phyloP scores from a whole-genome alignment of 2,329 filamentous ascomycete genomes.

The Phialophora tarda region DNA sequence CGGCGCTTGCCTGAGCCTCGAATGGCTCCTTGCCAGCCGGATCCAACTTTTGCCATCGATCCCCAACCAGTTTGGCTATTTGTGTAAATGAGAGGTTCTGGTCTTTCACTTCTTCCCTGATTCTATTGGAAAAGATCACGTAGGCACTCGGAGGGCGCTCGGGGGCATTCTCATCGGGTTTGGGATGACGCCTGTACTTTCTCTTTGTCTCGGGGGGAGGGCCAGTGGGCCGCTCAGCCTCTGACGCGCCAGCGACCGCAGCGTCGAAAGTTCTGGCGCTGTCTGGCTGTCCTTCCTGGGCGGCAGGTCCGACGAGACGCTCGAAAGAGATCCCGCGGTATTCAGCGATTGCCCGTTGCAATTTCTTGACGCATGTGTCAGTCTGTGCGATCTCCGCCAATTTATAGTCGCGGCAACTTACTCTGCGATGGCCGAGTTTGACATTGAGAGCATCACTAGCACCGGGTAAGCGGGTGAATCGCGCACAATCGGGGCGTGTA shows the following conservation, averaged over 20 bases:
- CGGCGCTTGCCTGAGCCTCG: conserved; percentile 72
- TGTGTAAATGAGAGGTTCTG: conserved; percentile 80
- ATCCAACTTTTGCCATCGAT: conserved; percentile 77
- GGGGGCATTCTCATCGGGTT: conserved; percentile 79
- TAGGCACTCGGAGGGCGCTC: conserved; percentile 82
- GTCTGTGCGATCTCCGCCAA: conserved; percentile 8
- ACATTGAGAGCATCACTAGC: conserved; percentile 72
- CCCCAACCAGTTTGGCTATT: conserved; percentile 80
- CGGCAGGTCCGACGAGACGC: conserved; percentile 42
- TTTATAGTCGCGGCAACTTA: conserved; percentile 52
- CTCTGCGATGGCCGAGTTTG: conserved; percentile 79
- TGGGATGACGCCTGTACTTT: conserved; percentile 42
- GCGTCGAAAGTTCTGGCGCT: conserved; percentile 48
- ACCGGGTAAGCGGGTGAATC: conserved; percentile 17
- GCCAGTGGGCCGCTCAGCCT: conserved; percentile 22
- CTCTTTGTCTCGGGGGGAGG: conserved; percentile 36
- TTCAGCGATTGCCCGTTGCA: conserved; percentile 82
- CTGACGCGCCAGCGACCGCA: conserved; percentile 14
- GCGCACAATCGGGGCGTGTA: conserved; percentile 22
- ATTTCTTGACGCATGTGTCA: conserved; percentile 61
- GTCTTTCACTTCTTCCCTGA: conserved; percentile 77
- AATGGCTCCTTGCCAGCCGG: conserved; percentile 72
- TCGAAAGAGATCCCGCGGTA: conserved; percentile 67
- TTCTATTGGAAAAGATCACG: conserved; percentile 79
- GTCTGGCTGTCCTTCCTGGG: conserved; percentile 47